A percentile compares a stretch with the other conserved stretches of the same genome.
These are phyloP conservation scores for Choricystis sp. DNA, from an alignment of 139 green algal species.

Conservation along the genomic window DNA sequence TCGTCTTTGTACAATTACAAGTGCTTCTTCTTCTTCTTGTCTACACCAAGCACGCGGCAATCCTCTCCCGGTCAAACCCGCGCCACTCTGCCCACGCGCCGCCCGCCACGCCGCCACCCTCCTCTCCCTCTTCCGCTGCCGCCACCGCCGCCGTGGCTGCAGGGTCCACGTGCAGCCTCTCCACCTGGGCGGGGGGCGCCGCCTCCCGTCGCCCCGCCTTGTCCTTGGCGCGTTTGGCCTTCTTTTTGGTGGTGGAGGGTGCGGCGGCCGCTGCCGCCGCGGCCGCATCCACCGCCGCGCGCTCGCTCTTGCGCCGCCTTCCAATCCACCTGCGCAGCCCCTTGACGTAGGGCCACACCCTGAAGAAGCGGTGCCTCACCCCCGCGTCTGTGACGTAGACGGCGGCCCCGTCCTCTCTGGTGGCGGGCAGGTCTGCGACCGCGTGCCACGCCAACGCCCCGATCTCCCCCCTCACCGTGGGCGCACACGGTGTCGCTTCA, in stretches of 20 bases:
- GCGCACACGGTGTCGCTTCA: slow-evolving; percentile 44
- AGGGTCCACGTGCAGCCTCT: too few species aligned
- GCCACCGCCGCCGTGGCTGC: too few species aligned
- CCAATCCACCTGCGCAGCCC: slow-evolving; percentile 36
- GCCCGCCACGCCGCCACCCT: background rate
- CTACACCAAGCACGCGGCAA: background rate
- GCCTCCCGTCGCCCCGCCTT: background rate
- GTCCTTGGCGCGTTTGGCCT: background rate
- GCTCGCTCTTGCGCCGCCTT: too few species aligned
- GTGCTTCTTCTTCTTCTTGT: too few species aligned
- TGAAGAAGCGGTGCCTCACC: slow-evolving; percentile 58
- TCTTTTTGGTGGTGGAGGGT: too few species aligned
- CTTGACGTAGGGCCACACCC: slow-evolving; percentile 53
- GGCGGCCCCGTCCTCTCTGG: slow-evolving; percentile 17
- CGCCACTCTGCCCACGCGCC: background rate
- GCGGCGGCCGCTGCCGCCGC: too few species aligned
- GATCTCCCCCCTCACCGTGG: slow-evolving; percentile 45
- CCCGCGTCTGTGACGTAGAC: slow-evolving; percentile 46
- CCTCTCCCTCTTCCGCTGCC: too few species aligned
- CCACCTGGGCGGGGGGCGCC: background rate
- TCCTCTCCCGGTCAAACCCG: background rate
- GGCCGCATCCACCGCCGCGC: too few species aligned
- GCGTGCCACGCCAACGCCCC: slow-evolving; percentile 62
- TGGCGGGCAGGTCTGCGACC: slow-evolving; percentile 34
- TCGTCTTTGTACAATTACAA: too few species aligned